These are phyloP conservation scores for Cucumis melo DNA, from an alignment of 306 rosid genomes.

Conservation along the genomic window DNA sequence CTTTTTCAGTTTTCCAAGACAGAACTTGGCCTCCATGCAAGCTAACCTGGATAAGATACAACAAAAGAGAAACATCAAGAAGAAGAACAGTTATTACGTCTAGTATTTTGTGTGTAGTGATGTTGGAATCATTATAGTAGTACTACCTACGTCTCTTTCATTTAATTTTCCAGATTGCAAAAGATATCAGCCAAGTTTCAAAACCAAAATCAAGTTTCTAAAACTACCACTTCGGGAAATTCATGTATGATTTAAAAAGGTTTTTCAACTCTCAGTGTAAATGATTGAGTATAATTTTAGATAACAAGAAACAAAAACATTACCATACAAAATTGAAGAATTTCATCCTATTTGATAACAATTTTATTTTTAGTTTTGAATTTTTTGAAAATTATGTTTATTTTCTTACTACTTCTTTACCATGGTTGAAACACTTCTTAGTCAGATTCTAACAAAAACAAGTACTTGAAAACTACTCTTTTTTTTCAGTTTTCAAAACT, in stretches of 20 bases:
- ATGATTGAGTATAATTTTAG: neutral
- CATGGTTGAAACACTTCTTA: no score
- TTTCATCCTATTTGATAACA: no score
- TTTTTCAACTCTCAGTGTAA: neutral
- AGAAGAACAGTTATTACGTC: neutral
- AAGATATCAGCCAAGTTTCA: neutral
- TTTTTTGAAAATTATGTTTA: no score
- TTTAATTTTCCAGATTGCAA: neutral
- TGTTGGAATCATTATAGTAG: neutral
- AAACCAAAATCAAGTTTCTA: neutral
- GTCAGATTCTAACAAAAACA: no score
- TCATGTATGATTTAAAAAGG: neutral
- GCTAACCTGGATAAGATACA: slow-evolving; percentile 43
- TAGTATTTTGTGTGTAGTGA: neutral
- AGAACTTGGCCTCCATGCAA: slow-evolving; percentile 85
- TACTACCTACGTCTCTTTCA: neutral
- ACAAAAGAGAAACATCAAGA: neutral
- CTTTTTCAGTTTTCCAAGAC: slow-evolving; percentile 72
- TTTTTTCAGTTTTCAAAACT: no score
- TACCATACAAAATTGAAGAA: neutral
- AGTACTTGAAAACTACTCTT: no score
- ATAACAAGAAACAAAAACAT: neutral
- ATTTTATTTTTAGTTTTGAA: no score
- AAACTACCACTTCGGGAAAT: neutral
- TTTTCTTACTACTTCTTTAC: no score